These are phyloP conservation scores for Aegilops umbellulata DNA, from an alignment of 176 grass and related monocot genomes.

Conservation along the genomic window DNA sequence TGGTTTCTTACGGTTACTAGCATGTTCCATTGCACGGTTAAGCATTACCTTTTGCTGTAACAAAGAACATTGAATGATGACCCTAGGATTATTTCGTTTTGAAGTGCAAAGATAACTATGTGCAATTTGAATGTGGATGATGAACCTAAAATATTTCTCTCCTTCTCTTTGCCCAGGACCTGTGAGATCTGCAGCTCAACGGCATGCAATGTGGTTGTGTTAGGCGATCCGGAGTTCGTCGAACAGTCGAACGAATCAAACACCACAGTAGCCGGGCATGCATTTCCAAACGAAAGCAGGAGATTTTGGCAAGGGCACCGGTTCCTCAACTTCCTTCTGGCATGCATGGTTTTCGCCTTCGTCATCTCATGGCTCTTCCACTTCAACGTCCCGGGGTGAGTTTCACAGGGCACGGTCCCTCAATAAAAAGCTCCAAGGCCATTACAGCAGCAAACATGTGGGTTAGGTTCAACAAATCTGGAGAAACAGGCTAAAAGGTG, in stretches of 20 bases:
- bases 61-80: background rate
- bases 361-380: slow-evolving; percentile 97
- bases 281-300: slow-evolving; percentile 40
- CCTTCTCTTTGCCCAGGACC: slow-evolving; percentile 43
- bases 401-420: background rate
- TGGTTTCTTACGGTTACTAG: background rate
- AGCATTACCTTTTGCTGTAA: background rate
- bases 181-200: slow-evolving; percentile 90
- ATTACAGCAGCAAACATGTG: slow-evolving; percentile 24
- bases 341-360: slow-evolving; percentile 95
- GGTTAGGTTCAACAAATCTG: slow-evolving; percentile 37
- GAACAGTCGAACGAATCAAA: slow-evolving; percentile 70
- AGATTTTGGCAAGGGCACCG: slow-evolving; percentile 92
- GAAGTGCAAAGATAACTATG: background rate
- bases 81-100: background rate
- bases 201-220: slow-evolving; percentile 63
- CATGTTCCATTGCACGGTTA: background rate
- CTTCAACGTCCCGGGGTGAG: slow-evolving; percentile 85
- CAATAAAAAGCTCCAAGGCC: slow-evolving; percentile 47
- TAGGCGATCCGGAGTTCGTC: slow-evolving; percentile 47
- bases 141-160: background rate
- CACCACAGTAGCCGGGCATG: slow-evolving; percentile 21
- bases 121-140: background rate
- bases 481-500: slow-evolving; percentile 19
- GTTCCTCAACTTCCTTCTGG: slow-evolving; percentile 94